Percentiles rank a stretch among this genome's conserved stretches.
These are phyloP conservation scores for Neoscytalidium dimidiatum DNA, from an alignment of 2,329 filamentous ascomycete genomes.

Conservation along the genomic window DNA sequence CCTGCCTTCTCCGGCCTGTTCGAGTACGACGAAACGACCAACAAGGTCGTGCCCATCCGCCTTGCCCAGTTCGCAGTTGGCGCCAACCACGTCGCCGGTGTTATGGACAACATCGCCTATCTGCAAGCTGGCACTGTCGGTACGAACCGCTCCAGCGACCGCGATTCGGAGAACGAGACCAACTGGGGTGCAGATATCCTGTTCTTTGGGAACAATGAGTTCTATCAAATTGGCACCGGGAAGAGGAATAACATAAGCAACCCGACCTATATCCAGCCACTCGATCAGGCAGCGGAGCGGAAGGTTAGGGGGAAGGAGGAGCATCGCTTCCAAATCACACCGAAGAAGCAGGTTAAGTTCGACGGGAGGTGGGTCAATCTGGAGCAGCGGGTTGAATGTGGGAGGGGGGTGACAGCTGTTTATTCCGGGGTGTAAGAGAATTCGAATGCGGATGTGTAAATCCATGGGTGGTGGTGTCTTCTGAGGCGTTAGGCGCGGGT, in stretches of 20 bases:
- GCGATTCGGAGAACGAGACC: slow-evolving; percentile 63
- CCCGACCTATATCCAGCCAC: slow-evolving; percentile 76
- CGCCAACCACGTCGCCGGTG: slow-evolving; percentile 75
- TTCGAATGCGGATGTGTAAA: background rate
- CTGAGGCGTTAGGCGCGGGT: background rate
- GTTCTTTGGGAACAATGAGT: slow-evolving; percentile 94
- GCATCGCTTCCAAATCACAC: slow-evolving; percentile 80
- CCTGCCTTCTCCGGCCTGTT: slow-evolving; percentile 79
- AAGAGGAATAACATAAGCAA: slow-evolving; percentile 77
- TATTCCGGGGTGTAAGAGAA: slow-evolving; percentile 65
- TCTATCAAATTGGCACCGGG: slow-evolving; percentile 89
- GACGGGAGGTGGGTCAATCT: slow-evolving; percentile 71
- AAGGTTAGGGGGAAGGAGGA: slow-evolving; percentile 65
- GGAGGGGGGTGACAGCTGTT: slow-evolving; percentile 76
- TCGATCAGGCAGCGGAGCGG: slow-evolving; percentile 67
- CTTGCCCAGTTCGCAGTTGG: slow-evolving; percentile 74
- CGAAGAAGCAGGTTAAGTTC: slow-evolving; percentile 68
- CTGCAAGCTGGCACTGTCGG: slow-evolving; percentile 55
- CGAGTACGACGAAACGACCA: slow-evolving; percentile 79
- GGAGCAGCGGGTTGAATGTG: slow-evolving; percentile 88
- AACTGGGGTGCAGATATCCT: slow-evolving; percentile 89
- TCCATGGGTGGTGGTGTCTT: background rate
- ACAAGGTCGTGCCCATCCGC: slow-evolving; percentile 74
- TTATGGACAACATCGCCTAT: slow-evolving; percentile 79
- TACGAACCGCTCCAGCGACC: slow-evolving; percentile 34